Evolutionary conservation across 129 eudicot genomes (phyloP), one percentile per base, ranked within the genome.

Genomic region (Flaveria sonorensis): DNA sequence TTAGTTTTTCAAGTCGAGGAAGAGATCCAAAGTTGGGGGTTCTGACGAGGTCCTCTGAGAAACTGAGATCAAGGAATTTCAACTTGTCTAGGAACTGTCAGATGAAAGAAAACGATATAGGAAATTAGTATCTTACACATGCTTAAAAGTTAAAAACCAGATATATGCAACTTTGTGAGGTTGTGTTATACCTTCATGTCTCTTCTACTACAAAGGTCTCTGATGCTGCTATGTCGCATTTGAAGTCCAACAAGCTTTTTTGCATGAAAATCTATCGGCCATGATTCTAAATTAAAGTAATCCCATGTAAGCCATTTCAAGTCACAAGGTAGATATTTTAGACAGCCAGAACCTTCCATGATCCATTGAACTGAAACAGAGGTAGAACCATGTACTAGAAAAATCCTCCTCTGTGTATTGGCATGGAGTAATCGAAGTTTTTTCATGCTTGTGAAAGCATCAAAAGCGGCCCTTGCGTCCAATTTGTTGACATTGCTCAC

Each of bases 221-320:
- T 36, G 0, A 75, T 59, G 39, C 67, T 19, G 72, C 81, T 75
- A 30, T 47, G 21, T 1, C 36, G 65, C 71, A 81, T 53, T 56
- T 74, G 62, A 45, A 81, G 77, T 13, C 71, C 76, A 18, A 81
- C 72, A 13, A 81, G 81, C 46, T 74, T 68, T 30, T 13, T 32
- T 13, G 79, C 57, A 20, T 57, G 32, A 57, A 74, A 81, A 60
- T 36, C 20, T 47, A 13, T 23, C 11, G 84, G 76, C 62, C 77
- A 70, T 23, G 71, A 66, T 26, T 30, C 21, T 39, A 62, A 26
- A 56, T 72, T 66, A 39, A 26, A 47, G n/a, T 40, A 8, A 8
- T 48, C 45, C 85, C 81, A 75, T 14, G 56, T 43, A 23, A 81
- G 65, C 85, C 85, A 81, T 45, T 61, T 57, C 55, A 73, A 73